These are phyloP conservation scores for Coriaria nepalensis DNA, from an alignment of 306 rosid species.

Conservation along the genomic window DNA sequence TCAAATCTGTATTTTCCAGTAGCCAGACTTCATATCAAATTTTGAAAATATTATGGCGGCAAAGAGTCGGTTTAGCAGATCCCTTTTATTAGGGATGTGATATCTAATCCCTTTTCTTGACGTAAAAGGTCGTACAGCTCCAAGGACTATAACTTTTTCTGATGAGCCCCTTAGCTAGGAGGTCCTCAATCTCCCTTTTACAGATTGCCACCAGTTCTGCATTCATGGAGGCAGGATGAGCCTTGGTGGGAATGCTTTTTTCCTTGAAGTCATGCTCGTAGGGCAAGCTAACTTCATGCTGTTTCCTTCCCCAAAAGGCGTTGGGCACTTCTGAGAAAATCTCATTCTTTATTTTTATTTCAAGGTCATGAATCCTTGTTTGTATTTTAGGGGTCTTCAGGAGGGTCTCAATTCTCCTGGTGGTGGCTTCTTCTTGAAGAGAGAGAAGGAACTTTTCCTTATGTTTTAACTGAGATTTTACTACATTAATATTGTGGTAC, in stretches of 20 bases:
- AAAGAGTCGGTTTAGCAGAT: background rate
- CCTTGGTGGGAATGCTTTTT: background rate
- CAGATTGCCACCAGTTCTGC: background rate
- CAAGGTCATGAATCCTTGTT: background rate
- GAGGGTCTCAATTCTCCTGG: no score
- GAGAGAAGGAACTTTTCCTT: no score
- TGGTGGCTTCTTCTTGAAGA: no score
- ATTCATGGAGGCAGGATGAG: background rate
- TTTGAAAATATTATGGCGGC: background rate
- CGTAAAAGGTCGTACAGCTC: background rate
- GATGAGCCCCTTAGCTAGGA: background rate
- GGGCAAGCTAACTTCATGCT: background rate
- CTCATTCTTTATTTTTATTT: background rate
- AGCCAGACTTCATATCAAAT: background rate
- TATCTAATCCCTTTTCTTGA: background rate
- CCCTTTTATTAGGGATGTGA: background rate
- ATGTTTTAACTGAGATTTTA: no score
- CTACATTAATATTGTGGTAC: no score
- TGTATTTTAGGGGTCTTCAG: no score
- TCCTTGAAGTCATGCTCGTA: background rate
- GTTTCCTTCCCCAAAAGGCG: constrained; percentile 1
- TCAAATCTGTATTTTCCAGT: background rate
- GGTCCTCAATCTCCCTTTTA: background rate
- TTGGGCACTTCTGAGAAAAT: background rate
- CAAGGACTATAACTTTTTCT: background rate